phyloP scores from a whole-genome alignment of 2,329 filamentous ascomycete genomes.

The Kalmusia sp. region DNA sequence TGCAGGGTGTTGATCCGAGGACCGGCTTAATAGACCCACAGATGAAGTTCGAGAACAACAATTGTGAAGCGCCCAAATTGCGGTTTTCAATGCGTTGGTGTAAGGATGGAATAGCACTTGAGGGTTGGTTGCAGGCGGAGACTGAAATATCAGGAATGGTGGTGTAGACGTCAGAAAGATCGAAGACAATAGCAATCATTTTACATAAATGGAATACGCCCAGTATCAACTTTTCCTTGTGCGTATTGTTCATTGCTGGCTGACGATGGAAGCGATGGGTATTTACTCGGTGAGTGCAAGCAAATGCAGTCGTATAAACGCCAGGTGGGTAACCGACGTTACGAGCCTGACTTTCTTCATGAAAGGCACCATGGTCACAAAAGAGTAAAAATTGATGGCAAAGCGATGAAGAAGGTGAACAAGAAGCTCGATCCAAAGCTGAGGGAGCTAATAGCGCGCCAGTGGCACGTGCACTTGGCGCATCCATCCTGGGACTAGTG shows the following conservation, averaged over 20 bases:
- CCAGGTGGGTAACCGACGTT: too few species aligned
- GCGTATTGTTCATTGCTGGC: too few species aligned
- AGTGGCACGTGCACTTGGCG: slow-evolving; percentile 1
- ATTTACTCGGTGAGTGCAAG: too few species aligned
- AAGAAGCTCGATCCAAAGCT: neutral
- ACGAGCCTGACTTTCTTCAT: too few species aligned
- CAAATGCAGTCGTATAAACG: too few species aligned
- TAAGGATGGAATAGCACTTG: neutral
- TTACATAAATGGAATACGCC: too few species aligned
- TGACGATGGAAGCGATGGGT: too few species aligned
- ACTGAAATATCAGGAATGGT: too few species aligned
- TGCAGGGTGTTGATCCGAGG: slow-evolving; percentile 21
- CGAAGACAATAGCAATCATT: too few species aligned
- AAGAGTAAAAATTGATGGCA: neutral
- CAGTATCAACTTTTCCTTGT: too few species aligned
- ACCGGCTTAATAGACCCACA: slow-evolving; percentile 41
- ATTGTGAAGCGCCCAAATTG: slow-evolving; percentile 32
- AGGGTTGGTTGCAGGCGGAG: too few species aligned
- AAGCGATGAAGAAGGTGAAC: neutral
- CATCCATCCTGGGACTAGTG: neutral
- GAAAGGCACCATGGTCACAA: neutral
- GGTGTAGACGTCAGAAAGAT: neutral
- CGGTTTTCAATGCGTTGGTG: too few species aligned
- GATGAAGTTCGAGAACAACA: slow-evolving; percentile 29
- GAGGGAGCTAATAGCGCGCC: neutral